Base-by-base conservation (phyloP, 176 grass and related monocot genomes). In the Echinochloa phyllopogon region DNA sequence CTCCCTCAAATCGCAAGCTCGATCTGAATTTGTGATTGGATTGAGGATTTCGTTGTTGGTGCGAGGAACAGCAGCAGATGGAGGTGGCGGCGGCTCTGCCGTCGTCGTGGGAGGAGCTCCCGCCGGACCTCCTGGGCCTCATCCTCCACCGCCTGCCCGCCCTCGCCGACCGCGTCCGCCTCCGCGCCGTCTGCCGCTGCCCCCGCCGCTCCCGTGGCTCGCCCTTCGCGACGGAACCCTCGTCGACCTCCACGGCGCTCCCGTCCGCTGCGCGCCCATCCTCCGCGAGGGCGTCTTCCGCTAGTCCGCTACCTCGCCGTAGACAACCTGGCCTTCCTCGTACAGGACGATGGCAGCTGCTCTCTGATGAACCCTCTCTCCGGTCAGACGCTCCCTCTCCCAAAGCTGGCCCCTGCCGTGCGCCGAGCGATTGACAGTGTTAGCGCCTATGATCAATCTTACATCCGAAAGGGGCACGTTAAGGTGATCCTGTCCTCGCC, bases 51-150 rank as follows among this genome's bases (percentile, higher is more conserved):
- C 52, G 6, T 55, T 18, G 52, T 55, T 55, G 18, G 55, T 57
- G 55, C 7, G 20, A 57, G 55, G 8, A 21, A 21, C 1, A 56
- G 55, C 7, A n/a, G 6, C n/a, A n/a, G n/a, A 2, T 57, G 75
- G 8, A 61, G 74, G 25, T 25, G 57, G 57, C 57, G 75, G 41
- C 23, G 75, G n/a, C 8, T 3, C 4, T 20, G 8, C 57, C 75
- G 57, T 62, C 56, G 38, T 70, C 51, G 64, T 85, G 83, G 83
- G 51, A 37, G 60, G 83, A 85, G 18, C 83, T 85, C 25, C 50
- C 74, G 25, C 8, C 17, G 18, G 83, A 69, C 51, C 49, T 85
- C 4, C 25, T 77, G 18, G 20, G 39, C 64, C 63, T 47, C 4
- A 18, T 85, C 6, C 74, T 77, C 74, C 63, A 3, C 7, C 11